Conservation (phyloP, 2,329 filamentous ascomycete species). For the Plectosphaerella plurivora region DNA sequence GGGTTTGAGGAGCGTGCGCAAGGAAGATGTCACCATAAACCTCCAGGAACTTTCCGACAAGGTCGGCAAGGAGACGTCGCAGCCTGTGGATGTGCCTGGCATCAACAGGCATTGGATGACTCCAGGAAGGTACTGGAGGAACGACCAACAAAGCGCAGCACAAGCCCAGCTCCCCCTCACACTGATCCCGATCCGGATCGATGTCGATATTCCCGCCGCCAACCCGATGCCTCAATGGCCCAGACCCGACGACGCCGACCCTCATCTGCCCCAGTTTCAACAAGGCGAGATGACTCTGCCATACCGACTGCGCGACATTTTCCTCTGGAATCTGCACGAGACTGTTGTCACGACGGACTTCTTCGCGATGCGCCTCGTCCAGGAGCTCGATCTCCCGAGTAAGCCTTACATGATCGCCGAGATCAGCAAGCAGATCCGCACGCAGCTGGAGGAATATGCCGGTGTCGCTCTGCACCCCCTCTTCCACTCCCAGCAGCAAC, state of each 20-base stretch:
- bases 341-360: slow-evolving; percentile 90
- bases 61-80: slow-evolving; percentile 74
- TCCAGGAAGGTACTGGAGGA: slow-evolving; percentile 54
- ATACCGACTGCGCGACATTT: slow-evolving; percentile 89
- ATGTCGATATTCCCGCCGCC: slow-evolving; percentile 83
- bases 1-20: slow-evolving; percentile 75
- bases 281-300: slow-evolving; percentile 74
- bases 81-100: slow-evolving; percentile 79
- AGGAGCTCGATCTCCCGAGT: slow-evolving; percentile 87
- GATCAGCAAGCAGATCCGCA: slow-evolving; percentile 91
- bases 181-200: slow-evolving; percentile 92
- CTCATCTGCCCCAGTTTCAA: slow-evolving; percentile 72
- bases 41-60: slow-evolving; percentile 66
- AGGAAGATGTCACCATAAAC: slow-evolving; percentile 63
- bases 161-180: slow-evolving; percentile 79
- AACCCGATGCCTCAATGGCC: slow-evolving; percentile 62
- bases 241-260: slow-evolving; percentile 55
- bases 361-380: slow-evolving; percentile 85
- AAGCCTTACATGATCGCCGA: slow-evolving; percentile 65
- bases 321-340: slow-evolving; percentile 97
- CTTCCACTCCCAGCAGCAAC: slow-evolving; percentile 61
- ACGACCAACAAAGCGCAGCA: slow-evolving; percentile 56
- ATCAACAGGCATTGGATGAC: slow-evolving; percentile 97
- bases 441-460: slow-evolving; percentile 93
- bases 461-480: slow-evolving; percentile 90